Percentiles rank a stretch among this genome's conserved stretches.
phyloP scores from a whole-genome alignment of 2,329 filamentous ascomycete species.

The Fusarium hainanense region DNA sequence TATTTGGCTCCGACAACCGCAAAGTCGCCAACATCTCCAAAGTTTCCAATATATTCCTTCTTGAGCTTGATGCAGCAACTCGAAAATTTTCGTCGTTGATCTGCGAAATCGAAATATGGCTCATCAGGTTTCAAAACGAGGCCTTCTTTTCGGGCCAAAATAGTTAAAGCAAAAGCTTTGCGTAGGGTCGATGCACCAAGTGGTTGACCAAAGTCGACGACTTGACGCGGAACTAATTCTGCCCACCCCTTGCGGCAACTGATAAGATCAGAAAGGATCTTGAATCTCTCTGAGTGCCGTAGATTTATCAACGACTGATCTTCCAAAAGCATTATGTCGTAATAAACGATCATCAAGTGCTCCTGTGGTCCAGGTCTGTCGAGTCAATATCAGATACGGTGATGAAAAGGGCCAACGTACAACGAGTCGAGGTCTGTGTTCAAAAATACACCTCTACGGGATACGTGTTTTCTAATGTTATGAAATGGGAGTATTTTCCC shows the following conservation, averaged over 20 bases:
- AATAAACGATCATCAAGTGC: conserved; percentile 72
- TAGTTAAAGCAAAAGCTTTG: conserved; percentile 73
- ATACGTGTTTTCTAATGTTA: conserved; percentile 83
- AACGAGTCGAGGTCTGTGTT: conserved; percentile 76
- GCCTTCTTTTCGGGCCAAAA: conserved; percentile 77
- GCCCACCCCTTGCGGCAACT: conserved; percentile 68
- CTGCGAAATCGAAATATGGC: conserved; percentile 75
- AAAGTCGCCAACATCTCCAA: conserved; percentile 87
- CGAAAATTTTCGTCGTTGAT: conserved; percentile 51
- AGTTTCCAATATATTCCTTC: conserved; percentile 81
- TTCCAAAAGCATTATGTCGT: conserved; percentile 67
- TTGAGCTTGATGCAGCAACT: conserved; percentile 83
- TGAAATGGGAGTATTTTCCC: conserved; percentile 78
- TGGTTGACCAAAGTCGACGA: conserved; percentile 71
- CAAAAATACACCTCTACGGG: conserved; percentile 76
- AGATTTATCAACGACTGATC: conserved; percentile 61
- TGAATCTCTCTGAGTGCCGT: conserved; percentile 69
- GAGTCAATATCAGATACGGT: conserved; percentile 24
- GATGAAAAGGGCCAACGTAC: conserved; percentile 53
- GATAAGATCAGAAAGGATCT: conserved; percentile 67
- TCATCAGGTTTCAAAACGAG: conserved; percentile 83
- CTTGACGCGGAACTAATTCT: conserved; percentile 72
- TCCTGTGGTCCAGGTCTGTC: conserved; percentile 61
- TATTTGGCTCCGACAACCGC: conserved; percentile 81
- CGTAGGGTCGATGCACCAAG: conserved; percentile 66